Percentiles rank a stretch among this genome's conserved stretches.
Conservation (phyloP, 768 basidiomycete species). For the Hydnomerulius pinastri region DNA sequence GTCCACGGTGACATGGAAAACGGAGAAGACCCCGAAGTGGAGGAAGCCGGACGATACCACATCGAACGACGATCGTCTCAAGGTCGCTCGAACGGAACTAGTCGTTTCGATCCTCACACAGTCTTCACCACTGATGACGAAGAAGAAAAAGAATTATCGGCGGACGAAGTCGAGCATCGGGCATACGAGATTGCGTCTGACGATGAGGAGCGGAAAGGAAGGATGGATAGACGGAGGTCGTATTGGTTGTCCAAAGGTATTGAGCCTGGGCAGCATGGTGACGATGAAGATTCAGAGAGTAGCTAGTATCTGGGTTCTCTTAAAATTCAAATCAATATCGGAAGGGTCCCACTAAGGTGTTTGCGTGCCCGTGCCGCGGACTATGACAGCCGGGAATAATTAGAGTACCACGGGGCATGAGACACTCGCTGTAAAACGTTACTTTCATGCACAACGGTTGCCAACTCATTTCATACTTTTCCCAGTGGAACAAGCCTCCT, state of each 20-base stretch:
- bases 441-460: conserved; percentile 6
- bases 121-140: conserved; percentile 57
- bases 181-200: conserved; percentile 25
- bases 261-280: conserved; percentile 29
- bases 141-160: conserved; percentile 40
- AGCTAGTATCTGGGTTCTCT: neutral
- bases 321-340: too few relatives aligned
- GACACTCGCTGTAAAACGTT: conserved; percentile 8
- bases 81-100: conserved; percentile 42
- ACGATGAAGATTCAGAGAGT: conserved; percentile 9
- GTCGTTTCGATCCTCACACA: conserved; percentile 37
- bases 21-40: conserved; percentile 41
- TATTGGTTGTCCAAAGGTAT: conserved; percentile 63
- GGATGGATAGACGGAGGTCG: conserved; percentile 38
- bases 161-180: conserved; percentile 30
- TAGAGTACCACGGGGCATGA: neutral
- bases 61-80: conserved; percentile 53
- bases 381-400: neutral
- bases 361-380: conserved; percentile 5
- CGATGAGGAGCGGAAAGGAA: conserved; percentile 18
- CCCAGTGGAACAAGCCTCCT: neutral
- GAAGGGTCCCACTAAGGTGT: too few relatives aligned
- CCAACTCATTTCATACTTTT: conserved; percentile 3
- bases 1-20: conserved; percentile 3
- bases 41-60: conserved; percentile 61